Evolutionary conservation across 2,329 filamentous ascomycete genomes (phyloP).

Genomic region (Cytospora piceicola): DNA sequence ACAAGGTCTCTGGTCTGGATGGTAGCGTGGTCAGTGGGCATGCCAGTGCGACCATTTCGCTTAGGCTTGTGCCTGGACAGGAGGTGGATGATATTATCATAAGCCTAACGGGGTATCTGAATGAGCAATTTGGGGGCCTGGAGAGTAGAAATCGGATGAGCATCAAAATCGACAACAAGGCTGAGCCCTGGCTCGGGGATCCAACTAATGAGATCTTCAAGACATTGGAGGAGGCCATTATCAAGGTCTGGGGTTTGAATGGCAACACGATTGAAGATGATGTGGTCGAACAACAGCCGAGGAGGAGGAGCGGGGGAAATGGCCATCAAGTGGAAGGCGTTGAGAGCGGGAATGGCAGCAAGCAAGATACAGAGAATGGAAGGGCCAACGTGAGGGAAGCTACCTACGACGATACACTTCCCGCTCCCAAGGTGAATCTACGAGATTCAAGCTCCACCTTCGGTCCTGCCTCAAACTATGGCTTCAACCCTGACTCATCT

Average conservation of each 20-base stretch:
- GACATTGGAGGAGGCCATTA: conserved; percentile 82
- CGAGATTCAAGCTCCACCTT: conserved; percentile 20
- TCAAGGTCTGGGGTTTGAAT: conserved; percentile 77
- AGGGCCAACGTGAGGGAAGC: background rate
- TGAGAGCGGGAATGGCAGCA: background rate
- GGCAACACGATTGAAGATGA: conserved; percentile 31
- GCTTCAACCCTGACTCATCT: background rate
- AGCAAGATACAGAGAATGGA: background rate
- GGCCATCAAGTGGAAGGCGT: background rate
- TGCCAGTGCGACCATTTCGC: conserved; percentile 84
- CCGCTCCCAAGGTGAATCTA: background rate
- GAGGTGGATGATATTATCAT: conserved; percentile 77
- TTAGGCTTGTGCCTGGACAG: conserved; percentile 93
- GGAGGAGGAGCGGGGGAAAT: conserved; percentile 26
- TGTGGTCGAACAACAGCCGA: background rate
- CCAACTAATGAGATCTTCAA: conserved; percentile 89
- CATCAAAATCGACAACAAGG: conserved; percentile 87
- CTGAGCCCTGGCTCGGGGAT: conserved; percentile 95
- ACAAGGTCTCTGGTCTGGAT: conserved; percentile 90
- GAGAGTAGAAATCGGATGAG: conserved; percentile 80
- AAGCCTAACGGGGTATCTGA: conserved; percentile 68
- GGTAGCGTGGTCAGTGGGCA: conserved; percentile 89
- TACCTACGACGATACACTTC: background rate
- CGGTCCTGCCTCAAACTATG: background rate
- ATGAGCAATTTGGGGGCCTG: conserved; percentile 71